Evolutionary conservation across 73 alveolate genomes (phyloP), one percentile per base, ranked within the genome.

Genomic region (Stentor roeselii): DNA sequence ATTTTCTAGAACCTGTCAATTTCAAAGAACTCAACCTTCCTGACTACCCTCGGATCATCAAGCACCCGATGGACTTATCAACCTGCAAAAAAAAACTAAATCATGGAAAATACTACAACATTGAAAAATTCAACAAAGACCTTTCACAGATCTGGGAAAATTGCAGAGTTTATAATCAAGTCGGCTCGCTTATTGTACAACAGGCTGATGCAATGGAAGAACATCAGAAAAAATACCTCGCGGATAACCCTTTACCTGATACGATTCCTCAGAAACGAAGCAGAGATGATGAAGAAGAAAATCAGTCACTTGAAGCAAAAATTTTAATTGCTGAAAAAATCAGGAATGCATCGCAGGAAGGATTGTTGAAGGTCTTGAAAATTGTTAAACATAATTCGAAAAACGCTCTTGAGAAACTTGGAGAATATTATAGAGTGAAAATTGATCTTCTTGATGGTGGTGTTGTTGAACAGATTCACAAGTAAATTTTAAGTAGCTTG

Each of bases 31-130:
- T 84, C 21, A 60, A 67, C 31, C 77, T 84, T 35, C 15, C 31
- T 34, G 89, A 84, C 86, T 84, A 84, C n/a, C 89, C 89, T n/a
- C 42, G 37, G 59, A 77, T 84, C 36, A 84, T 84, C 3, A 84
- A 61, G 37, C 59, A 84, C 30, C 89, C 89, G 0, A 84, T 84
- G 89, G 89, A 84, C 36, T 76, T 84, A 37, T 40, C 80, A 2
- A 84, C 89, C 2, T 30, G 59, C 30, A 78, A 84, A 41, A 35
- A 36, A 36, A 84, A 84, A 38, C 86, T 84, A 3, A 84, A 84
- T 34, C 34, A 34, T 36, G 37, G 41, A n/a, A 84, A 84, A 38
- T 84, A 84, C 75, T 58, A 37, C 39, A 42, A 75, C 31, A 40
- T 36, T 0, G 67, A 84, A 75, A 60, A 84, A 37, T 21, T 84